Percentiles rank a stretch among this genome's conserved stretches.
Conservation (phyloP, 2,329 filamentous ascomycete genomes). For the Malbranchea zuffiana region DNA sequence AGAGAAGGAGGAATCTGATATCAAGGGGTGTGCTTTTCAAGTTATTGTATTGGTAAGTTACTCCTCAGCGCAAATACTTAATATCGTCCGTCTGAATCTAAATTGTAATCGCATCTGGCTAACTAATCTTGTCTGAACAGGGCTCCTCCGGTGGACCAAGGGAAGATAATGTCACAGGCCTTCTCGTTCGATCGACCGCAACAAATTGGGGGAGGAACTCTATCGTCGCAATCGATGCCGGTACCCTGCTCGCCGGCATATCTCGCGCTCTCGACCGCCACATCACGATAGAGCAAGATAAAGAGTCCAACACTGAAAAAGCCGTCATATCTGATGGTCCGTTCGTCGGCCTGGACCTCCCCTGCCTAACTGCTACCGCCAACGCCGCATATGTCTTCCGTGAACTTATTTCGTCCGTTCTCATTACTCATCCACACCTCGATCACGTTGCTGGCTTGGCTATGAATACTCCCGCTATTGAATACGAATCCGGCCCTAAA, state of each 20-base stretch:
- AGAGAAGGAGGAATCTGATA: too few relatives aligned
- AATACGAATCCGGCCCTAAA: constrained; percentile 67
- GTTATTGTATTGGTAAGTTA: constrained; percentile 62
- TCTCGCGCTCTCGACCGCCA: constrained; percentile 56
- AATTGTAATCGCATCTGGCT: constrained; percentile 12
- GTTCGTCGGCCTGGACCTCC: constrained; percentile 67
- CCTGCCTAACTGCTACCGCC: constrained; percentile 53
- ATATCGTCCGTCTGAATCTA: constrained; percentile 13
- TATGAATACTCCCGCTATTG: constrained; percentile 81
- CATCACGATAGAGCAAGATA: constrained; percentile 6
- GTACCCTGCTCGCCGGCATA: constrained; percentile 78
- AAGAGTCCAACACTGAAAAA: constrained; percentile 19
- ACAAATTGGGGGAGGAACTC: constrained; percentile 73
- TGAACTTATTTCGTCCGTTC: constrained; percentile 70
- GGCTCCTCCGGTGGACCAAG: constrained; percentile 80
- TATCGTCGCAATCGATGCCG: constrained; percentile 84
- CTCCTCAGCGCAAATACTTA: constrained; percentile 1
- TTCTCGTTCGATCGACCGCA: constrained; percentile 72
- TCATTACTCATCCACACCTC: constrained; percentile 94
- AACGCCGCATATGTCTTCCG: constrained; percentile 75
- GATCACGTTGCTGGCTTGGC: constrained; percentile 89
- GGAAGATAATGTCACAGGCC: constrained; percentile 81
- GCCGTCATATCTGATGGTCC: constrained; percentile 47
- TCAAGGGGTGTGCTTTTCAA: constrained; percentile 54
- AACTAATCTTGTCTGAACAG: constrained; percentile 37